These are phyloP conservation scores for Phaffomyces opuntiae DNA, from an alignment of 805 yeast genomes.

Conservation along the genomic window DNA sequence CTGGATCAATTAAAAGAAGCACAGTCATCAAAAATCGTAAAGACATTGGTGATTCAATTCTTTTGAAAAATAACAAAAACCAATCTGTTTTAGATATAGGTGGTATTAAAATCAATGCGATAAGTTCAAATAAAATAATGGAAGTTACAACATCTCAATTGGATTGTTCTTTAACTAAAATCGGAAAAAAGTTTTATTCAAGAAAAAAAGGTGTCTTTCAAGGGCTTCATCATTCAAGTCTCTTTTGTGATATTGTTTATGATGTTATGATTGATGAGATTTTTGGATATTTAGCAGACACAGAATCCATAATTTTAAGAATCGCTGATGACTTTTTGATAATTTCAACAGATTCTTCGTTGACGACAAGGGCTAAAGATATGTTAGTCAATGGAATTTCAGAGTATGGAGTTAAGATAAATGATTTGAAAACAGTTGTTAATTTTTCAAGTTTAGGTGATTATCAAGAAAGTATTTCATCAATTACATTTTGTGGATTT, in stretches of 20 bases:
- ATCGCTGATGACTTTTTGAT: slow-evolving; percentile 82
- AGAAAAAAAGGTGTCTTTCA: slow-evolving; percentile 73
- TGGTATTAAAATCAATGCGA: slow-evolving; percentile 12
- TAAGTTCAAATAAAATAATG: slow-evolving; percentile 39
- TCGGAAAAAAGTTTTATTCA: slow-evolving; percentile 31
- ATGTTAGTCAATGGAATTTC: slow-evolving; percentile 31
- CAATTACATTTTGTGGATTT: slow-evolving; percentile 36
- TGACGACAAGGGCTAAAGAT: slow-evolving; percentile 25
- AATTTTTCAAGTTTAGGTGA: slow-evolving; percentile 17
- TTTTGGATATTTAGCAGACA: slow-evolving; percentile 17
- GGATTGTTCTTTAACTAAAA: slow-evolving; percentile 37
- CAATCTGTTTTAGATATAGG: background rate
- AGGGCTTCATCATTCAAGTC: slow-evolving; percentile 72
- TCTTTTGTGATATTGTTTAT: slow-evolving; percentile 68
- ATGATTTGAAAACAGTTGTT: slow-evolving; percentile 35
- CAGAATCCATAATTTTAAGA: slow-evolving; percentile 41
- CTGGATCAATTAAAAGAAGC: background rate
- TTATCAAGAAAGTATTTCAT: slow-evolving; percentile 1
- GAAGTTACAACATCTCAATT: slow-evolving; percentile 46
- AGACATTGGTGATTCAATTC: background rate
- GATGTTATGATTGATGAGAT: slow-evolving; percentile 45
- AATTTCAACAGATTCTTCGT: slow-evolving; percentile 38
- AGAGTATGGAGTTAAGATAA: slow-evolving; percentile 21
- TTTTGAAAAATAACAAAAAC: background rate
- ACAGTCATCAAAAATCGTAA: background rate